Percentiles rank a stretch among this genome's conserved stretches.
phyloP scores from a whole-genome alignment of 257 asterid species.

The Leonotis leonurus region DNA sequence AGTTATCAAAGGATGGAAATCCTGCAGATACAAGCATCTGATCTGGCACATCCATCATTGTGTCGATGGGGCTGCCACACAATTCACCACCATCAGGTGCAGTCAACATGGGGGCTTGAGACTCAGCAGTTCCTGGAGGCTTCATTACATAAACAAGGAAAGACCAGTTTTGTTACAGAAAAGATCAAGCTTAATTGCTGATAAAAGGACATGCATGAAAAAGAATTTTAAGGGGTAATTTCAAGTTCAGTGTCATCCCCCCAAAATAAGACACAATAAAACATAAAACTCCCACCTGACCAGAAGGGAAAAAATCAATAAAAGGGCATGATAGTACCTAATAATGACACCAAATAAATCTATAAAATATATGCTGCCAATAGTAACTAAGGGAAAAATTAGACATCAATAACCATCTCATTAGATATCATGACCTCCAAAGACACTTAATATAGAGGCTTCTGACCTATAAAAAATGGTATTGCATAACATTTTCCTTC shows the following conservation, averaged over 20 bases:
- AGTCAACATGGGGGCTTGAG: conserved; percentile 52
- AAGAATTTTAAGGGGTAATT: not conserved
- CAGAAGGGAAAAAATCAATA: not conserved
- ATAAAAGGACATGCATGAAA: not conserved
- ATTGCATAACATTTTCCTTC: not conserved
- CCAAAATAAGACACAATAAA: not conserved
- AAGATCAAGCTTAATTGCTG: not conserved
- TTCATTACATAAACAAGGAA: conserved; percentile 38
- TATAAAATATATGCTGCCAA: not conserved
- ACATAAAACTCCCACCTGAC: not conserved
- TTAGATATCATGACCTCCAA: not conserved
- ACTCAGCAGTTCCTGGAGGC: conserved; percentile 96
- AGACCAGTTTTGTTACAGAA: conserved; percentile 6
- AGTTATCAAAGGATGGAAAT: conserved; percentile 62
- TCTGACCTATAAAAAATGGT: not conserved
- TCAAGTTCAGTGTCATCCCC: not conserved
- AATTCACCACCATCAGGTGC: conserved; percentile 71
- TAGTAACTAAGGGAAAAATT: not conserved
- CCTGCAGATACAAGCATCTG: conserved; percentile 69
- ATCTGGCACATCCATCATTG: conserved; percentile 83
- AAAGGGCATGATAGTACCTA: not conserved
- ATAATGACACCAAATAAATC: not conserved
- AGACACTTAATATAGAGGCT: not conserved
- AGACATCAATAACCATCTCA: not conserved
- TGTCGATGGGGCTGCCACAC: conserved; percentile 68